Evolutionary conservation across 2,329 filamentous ascomycete species (phyloP), one percentile per base, ranked within the genome.

Genomic region (Colletotrichum eleusines): DNA sequence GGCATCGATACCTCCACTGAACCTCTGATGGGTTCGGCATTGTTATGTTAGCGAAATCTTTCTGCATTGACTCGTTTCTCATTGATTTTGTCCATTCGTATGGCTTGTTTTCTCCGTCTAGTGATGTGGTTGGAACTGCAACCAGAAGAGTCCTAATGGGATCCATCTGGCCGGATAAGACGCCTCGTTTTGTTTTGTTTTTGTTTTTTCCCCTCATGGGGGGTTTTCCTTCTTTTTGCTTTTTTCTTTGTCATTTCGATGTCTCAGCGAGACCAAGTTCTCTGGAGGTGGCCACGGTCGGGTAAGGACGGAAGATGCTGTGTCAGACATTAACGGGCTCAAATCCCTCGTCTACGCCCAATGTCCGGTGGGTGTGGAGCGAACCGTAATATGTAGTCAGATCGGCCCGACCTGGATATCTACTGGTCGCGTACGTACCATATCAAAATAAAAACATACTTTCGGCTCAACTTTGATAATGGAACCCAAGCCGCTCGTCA

Each of bases 11-110:
- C 58, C 48, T 58, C 28, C 44, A 14, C 44, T 59, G 38, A 44
- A 58, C 42, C 46, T 63, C 44, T 42, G 55, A 57, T 59, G 53
- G 59, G 53, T 35, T 63, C 64, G 51, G 68, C 68, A 68, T 63
- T 54, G 40, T 71, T 62, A 58, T 46, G 58, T 44, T 60, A 63
- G 68, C 64, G 51, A 63, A 46, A 23, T 44, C 23, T 61, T 67
- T 67, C 42, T 12, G 12, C 20, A 28, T 44, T 20, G 28, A 57
- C 44, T 33, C 14, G 46, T 46, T 33, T 58, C 16, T 62, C 57
- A n/a, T 58, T 44, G n/a, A 44, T n/a, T n/a, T 62, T 68, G 23
- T 18, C 53, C 33, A 42, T 58, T n/a, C 28, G 44, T 28, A 60
- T 46, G 42, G 57, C 23, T 63, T 48, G 35, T 33, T 51, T 33